These are phyloP conservation scores for Oxyria digyna DNA, from an alignment of 148 eudicot genomes.

Conservation along the genomic window DNA sequence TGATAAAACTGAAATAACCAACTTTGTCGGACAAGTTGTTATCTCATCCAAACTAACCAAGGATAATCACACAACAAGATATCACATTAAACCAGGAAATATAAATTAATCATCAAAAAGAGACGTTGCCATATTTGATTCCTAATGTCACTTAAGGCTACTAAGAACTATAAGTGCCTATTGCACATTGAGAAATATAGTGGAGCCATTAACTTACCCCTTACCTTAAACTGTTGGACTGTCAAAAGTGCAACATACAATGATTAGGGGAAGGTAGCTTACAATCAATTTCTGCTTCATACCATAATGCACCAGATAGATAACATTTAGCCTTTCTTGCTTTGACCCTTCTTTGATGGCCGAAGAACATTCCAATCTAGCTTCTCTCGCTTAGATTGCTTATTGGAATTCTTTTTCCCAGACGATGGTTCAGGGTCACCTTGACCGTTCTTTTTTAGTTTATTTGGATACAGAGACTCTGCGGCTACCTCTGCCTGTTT, in stretches of 20 bases:
- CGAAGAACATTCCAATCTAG: constrained; percentile 53
- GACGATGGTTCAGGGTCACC: constrained; percentile 11
- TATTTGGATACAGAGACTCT: constrained; percentile 25
- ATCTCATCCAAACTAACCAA: too few relatives aligned
- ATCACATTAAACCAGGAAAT: neutral
- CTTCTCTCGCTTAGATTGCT: constrained; percentile 34
- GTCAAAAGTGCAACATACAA: neutral
- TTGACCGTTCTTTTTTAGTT: constrained; percentile 22
- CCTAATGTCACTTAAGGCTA: neutral
- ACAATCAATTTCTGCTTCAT: neutral
- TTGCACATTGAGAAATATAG: neutral
- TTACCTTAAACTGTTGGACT: neutral
- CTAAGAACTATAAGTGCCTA: neutral
- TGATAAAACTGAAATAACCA: too few relatives aligned
- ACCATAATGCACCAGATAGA: neutral
- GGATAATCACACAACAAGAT: neutral
- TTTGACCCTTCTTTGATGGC: constrained; percentile 38
- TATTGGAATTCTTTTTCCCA: constrained; percentile 14
- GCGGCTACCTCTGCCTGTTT: constrained; percentile 30
- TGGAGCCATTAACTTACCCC: neutral
- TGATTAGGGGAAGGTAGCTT: neutral
- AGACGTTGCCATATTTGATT: neutral
- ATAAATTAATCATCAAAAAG: neutral
- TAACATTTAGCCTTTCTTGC: constrained; percentile 7
- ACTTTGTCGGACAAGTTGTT: too few relatives aligned